Base-by-base conservation (phyloP, 257 asterid species). In the Gentiana straminea region DNA sequence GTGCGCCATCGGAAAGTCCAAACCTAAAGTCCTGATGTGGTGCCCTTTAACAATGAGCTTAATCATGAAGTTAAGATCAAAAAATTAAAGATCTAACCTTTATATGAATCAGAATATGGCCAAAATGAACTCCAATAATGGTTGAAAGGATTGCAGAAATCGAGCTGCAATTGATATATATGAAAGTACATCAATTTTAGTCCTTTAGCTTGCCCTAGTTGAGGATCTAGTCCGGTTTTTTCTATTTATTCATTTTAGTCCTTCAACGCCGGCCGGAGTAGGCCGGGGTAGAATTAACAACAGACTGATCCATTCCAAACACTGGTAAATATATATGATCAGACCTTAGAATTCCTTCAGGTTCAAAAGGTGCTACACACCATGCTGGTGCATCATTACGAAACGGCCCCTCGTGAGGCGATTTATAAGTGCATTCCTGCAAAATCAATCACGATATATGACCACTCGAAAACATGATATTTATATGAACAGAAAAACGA, bases 281-380 rank as follows among this genome's bases (percentile, higher is more conserved):
- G 24, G 24, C 24, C 24, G 24, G 24, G 5, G 46, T 10, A 7
- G 1, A 5, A 41, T 41, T 39, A 4, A 41, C 9, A 41, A 41
- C 1, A 3, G 46, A 4, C 46, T 35, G 59, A 13, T 58, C 37
- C 1, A n/a, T 44, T 24, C 24, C n/a, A 34, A 53, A 53, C 59
- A 59, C 4, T 34, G 47, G 51, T 8, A 15, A 24, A 33, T 13
- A 54, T 13, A 63, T 7, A 33, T 5, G 37, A 24, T 15, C 7
- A 63, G 33, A 85, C 95, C 95, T 86, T 51, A 86, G 58, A 67
- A 82, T 66, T 64, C 95, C 95, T 80, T 86, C 93, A 8, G 95
- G 95, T 65, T 86, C 95, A 70, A 80, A 86, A 41, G 89, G 82
- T 3, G 86, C 93, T 62, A 77, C 71, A 61, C 95, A 86, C 95